Base-by-base conservation (phyloP, 2,329 filamentous ascomycete species). In the Phyllosticta citriasiana region DNA sequence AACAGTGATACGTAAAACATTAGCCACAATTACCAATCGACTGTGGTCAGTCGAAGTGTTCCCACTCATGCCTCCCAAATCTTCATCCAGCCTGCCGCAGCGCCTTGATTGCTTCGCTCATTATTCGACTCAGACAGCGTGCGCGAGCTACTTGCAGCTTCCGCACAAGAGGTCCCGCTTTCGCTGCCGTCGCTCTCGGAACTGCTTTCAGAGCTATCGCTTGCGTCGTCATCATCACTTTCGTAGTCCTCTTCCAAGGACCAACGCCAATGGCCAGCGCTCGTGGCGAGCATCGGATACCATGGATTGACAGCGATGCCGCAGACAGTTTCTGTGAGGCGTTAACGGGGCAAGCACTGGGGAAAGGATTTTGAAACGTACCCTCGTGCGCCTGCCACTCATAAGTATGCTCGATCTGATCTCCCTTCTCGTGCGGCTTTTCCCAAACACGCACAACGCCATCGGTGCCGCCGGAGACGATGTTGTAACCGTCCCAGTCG, bases 401-500 rank as follows among this genome's bases (percentile, higher is more conserved):
- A 7, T 40, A 2, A 12, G 26, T 30, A 8, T 40, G 54, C 14
- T 40, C 14, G 16, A 53, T 40, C 14, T 6, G 1, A 7, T 14
- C 33, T 9, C 19, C 14, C n/a, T 47, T 40, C 4, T 16, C 6
- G 3, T 65, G 68, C 40, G 73, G 68, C 65, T 72, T 68, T 19
- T 62, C 64, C 73, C 73, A 76, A 7, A 74, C 72, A 62, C 80
- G 74, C 60, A 83, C 74, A 19, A 66, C 66, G 0, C 84, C 84
- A 73, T 87, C 84, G 0, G 70, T 77, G 0, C 83, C 83, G 9
- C 84, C 84, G 54, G 74, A 78, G 83, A 83, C 86, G 22, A 87
- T 71, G 66, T 85, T 81, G 65, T 80, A 76, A 8, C 74, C 72
- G 1, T 61, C 22, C 0, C 55, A 60, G 22, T 66, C 63, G 40